Base-by-base conservation (phyloP, 495 filamentous ascomycete genomes). In the Daldinia concentrica region DNA sequence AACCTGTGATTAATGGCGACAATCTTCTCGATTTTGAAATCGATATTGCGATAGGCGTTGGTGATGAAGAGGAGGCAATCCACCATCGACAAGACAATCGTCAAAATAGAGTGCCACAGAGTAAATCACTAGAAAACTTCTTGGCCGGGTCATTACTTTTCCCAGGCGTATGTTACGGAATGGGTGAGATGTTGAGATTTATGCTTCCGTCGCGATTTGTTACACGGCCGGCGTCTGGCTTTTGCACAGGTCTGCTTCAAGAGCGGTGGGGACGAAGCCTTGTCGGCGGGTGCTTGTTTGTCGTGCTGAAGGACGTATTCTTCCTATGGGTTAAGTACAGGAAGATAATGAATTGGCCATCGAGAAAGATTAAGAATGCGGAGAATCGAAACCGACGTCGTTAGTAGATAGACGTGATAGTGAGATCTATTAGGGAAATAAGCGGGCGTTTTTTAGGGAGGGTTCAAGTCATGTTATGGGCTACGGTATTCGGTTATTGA, bases 251-350 rank as follows among this genome's bases (percentile, higher is more conserved):
- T 1, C 81, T 95, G 22, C 80, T 97, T 29, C 92, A 94, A 74
- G 82, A 86, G 48, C 84, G 86, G 26, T 95, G 93, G 90, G 93
- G 92, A 7, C 85, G 93, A 56, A 95, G 90, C 70, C 82, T 95
- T 2, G 84, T 92, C 6, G 93, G 93, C 12, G 93, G 93, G 0
- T 95, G 92, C 77, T 81, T 92, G 50, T 94, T 92, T 69, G 89
- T 94, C 51, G 86, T 94, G 22, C 75, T 94, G 6, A 92, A 90
- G 72, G 93, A 97, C 77, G 90, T 87, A 4, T 80, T 94, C 58
- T 81, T 89, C 69, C 82, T 95, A 6, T 95, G 93, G 76, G 88
- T 88, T 55, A 88, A 91, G 71, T 94, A 91, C 82, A 87, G 87
- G 74, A 80, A 88, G 69, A 93, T 91, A 36, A 86, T 90, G 78